Base-by-base conservation (phyloP, 306 rosid species). In the Gillenia trifoliata region DNA sequence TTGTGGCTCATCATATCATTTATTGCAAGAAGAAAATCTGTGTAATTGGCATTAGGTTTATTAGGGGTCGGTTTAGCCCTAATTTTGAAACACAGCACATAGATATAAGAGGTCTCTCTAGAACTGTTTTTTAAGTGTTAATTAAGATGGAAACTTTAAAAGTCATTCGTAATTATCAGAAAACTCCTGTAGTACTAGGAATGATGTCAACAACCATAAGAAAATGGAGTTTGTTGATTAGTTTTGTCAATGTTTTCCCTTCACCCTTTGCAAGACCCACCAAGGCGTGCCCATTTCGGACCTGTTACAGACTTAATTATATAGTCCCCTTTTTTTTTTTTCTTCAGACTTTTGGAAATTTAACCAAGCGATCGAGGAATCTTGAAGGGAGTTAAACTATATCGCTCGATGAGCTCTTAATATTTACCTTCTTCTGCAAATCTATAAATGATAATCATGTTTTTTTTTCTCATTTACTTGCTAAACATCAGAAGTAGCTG, bases 1-100 rank as follows among this genome's bases (percentile, higher is more conserved):
- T 52, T 54, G 29, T 52, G 64, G 64, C 15, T 70, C 64, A 11
- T 70, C 22, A 52, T n/a, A 70, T 70, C 64, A 70, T 70, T 54
- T n/a, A n/a, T n/a, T 31, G 64, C 6, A 11, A 52, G 41, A 70
- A 11, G 64, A 70, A 50, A 70, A 52, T 70, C 30, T 33, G 10
- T 31, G 63, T 6, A 6, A 17, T 11, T 17, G 13, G 25, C 66
- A 62, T 8, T 15, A 45, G 66, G 23, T 30, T 62, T 62, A 17
- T 30, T 17, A 26, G 34, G 64, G 33, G 34, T 26, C 20, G 20
- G 64, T 5, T 26, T 26, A 12, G 1, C 64, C 64, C 16, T 26
- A 57, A 12, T 59, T 59, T 59, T 59, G 20, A 59, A 45, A 45
- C 52, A 45, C 20, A 45, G 52, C 17, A 15, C 52, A 1, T 4